phyloP scores from a whole-genome alignment of 164 flowering plant species.

The Berberis vulgaris region DNA sequence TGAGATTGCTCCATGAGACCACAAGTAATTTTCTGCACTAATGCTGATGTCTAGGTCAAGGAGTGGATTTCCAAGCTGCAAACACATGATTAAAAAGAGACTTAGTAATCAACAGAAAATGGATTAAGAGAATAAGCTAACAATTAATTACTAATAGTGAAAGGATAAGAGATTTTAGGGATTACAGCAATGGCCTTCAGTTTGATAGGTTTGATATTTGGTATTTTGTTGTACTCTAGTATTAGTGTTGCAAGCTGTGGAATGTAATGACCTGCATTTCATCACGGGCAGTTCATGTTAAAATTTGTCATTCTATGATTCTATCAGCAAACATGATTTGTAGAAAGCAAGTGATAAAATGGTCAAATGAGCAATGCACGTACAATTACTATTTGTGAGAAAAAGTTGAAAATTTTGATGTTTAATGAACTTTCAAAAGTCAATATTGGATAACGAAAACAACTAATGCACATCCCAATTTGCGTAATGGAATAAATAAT shows the following conservation, averaged over 20 bases:
- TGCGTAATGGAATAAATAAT: too few species aligned
- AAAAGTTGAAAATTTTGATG: too few species aligned
- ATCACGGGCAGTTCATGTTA: neutral
- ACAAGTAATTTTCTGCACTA: neutral
- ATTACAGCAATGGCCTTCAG: conserved; percentile 2
- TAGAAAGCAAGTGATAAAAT: too few species aligned
- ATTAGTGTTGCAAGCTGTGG: conserved; percentile 1
- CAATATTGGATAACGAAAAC: too few species aligned
- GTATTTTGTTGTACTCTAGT: neutral
- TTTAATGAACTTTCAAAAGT: too few species aligned
- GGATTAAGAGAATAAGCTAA: neutral
- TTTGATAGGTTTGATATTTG: neutral
- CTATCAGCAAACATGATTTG: too few species aligned
- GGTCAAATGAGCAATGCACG: too few species aligned
- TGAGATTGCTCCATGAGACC: conserved; percentile 1
- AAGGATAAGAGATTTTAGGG: neutral
- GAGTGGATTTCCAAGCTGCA: neutral
- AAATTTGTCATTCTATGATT: neutral
- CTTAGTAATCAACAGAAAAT: neutral
- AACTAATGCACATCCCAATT: too few species aligned
- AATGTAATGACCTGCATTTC: neutral
- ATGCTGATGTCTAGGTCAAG: neutral
- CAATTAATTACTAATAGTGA: neutral
- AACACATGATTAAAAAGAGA: neutral
- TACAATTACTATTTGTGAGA: too few species aligned